These are phyloP conservation scores for Paramecium sonneborni DNA, from an alignment of 73 alveolate species.

Conservation along the genomic window DNA sequence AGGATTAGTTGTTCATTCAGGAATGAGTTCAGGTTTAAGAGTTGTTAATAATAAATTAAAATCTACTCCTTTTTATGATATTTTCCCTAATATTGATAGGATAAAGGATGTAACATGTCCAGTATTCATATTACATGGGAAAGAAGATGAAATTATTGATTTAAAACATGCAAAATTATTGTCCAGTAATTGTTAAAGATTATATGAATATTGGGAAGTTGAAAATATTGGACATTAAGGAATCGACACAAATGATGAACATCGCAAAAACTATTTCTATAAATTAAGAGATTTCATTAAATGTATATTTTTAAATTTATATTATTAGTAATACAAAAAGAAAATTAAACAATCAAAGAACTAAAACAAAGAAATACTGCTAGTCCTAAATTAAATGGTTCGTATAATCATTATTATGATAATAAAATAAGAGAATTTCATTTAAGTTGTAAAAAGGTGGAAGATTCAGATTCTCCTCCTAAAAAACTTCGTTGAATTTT, in stretches of 20 bases:
- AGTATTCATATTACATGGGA: slow-evolving; percentile 58
- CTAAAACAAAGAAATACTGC: not conserved
- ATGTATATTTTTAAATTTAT: not conserved
- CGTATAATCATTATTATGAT: not conserved
- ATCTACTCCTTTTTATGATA: slow-evolving; percentile 19
- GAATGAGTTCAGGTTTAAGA: slow-evolving; percentile 59
- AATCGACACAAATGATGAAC: slow-evolving; percentile 60
- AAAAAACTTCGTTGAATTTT: not conserved
- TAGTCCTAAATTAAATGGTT: not conserved
- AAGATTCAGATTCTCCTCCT: slow-evolving; percentile 4
- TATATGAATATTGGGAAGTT: slow-evolving; percentile 52
- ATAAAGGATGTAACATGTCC: slow-evolving; percentile 54
- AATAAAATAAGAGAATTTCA: not conserved
- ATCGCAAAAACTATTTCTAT: slow-evolving; percentile 58
- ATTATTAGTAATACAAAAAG: not conserved
- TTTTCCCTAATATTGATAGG: slow-evolving; percentile 55
- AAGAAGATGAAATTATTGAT: slow-evolving; percentile 36
- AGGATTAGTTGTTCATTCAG: slow-evolving; percentile 60
- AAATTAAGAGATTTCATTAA: slow-evolving; percentile 47
- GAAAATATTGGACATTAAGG: slow-evolving; percentile 69
- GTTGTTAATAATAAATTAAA: slow-evolving; percentile 19
- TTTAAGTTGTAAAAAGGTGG: not conserved
- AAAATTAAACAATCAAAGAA: not conserved
- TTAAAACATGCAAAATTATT: not conserved
- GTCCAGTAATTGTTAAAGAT: slow-evolving; percentile 33